Conservation (phyloP, 129 eudicot species). For the Flaveria brownii region DNA sequence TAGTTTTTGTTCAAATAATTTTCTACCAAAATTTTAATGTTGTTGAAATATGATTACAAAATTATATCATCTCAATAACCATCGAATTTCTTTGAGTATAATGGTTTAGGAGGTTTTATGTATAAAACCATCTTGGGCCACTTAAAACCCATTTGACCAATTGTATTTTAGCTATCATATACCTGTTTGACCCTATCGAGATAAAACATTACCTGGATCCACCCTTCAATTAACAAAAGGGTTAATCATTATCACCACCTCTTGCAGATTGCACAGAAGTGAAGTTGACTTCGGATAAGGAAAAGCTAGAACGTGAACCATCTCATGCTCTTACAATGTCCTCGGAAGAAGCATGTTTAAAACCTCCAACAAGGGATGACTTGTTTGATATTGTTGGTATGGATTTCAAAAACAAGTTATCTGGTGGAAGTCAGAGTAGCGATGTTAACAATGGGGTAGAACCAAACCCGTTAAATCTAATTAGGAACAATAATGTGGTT, state of each 20-base stretch:
- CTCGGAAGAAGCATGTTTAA: slow-evolving; percentile 43
- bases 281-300: slow-evolving; percentile 25
- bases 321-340: slow-evolving; percentile 42
- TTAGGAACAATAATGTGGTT: slow-evolving; percentile 17
- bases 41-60: too few species aligned
- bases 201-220: not conserved
- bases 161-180: not conserved
- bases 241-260: not conserved
- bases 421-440: slow-evolving; percentile 39
- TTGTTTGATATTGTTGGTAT: slow-evolving; percentile 84
- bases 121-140: not conserved
- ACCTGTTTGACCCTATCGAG: not conserved
- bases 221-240: not conserved
- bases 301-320: slow-evolving; percentile 33
- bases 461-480: slow-evolving; percentile 13
- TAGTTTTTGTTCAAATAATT: not conserved
- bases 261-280: slow-evolving; percentile 29
- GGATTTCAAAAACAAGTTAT: slow-evolving; percentile 53
- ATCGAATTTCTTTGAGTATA: not conserved
- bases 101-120: not conserved
- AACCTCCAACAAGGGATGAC: slow-evolving; percentile 59
- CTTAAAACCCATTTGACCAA: not conserved
- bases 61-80: too few species aligned
- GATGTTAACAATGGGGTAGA: slow-evolving; percentile 25
- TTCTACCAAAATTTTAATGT: too few species aligned